A percentile compares a stretch with the other conserved stretches of the same genome.
Conservation (phyloP, 108 stramenopile species). For the Discostella stelligeroides region DNA sequence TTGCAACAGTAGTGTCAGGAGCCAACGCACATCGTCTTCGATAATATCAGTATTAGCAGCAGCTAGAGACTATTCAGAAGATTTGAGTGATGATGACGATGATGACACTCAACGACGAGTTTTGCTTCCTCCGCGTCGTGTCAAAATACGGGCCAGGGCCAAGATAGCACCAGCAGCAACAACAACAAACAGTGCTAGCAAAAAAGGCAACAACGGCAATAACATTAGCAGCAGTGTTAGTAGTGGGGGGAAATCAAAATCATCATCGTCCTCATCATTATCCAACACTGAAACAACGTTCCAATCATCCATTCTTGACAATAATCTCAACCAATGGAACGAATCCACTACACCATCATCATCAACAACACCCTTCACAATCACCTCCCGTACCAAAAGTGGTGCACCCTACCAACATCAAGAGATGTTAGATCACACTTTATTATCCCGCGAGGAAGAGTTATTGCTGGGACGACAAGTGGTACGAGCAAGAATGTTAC, state of each 20-base stretch:
- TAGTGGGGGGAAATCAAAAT: no score
- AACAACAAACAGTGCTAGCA: no score
- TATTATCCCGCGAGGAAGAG: constrained; percentile 73
- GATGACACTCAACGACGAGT: no score
- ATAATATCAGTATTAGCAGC: no score
- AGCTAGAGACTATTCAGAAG: no score
- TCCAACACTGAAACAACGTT: neutral
- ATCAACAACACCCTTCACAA: no score
- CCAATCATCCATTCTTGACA: neutral
- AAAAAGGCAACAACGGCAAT: no score
- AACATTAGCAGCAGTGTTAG: no score
- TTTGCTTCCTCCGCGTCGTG: no score
- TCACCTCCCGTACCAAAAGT: neutral
- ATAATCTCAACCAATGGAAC: neutral
- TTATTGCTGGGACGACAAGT: constrained; percentile 57
- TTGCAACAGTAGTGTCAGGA: no score
- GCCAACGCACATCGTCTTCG: no score
- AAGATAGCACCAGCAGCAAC: neutral
- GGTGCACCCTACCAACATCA: constrained; percentile 26
- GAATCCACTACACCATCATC: neutral
- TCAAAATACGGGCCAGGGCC: neutral
- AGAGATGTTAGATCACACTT: constrained; percentile 67
- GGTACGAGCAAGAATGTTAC: constrained; percentile 36
- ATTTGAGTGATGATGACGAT: no score
- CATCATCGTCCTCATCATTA: neutral